A percentile compares a stretch with the other conserved stretches of the same genome.
Evolutionary conservation across 106 monocot genomes (phyloP).

Genomic region (Dendrobium nobile): DNA sequence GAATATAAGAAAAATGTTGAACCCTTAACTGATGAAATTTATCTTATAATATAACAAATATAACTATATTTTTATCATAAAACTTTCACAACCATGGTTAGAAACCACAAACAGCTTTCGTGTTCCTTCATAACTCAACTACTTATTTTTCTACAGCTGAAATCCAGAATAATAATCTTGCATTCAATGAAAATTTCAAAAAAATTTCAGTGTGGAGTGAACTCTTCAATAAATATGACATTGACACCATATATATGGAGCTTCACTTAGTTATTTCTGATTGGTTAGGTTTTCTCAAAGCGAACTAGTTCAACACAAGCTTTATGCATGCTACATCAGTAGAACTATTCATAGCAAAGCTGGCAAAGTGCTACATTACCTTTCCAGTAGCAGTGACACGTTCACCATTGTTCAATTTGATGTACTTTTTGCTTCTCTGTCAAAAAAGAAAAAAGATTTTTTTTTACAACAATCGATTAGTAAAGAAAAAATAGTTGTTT

Average conservation of each 20-base stretch:
- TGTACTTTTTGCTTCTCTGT: slow-evolving; percentile 86
- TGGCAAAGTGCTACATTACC: slow-evolving; percentile 38
- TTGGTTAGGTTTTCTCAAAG: background rate
- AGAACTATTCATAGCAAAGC: background rate
- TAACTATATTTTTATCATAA: no score
- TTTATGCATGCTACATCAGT: background rate
- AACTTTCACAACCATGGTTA: no score
- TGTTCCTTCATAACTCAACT: background rate
- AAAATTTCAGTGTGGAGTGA: background rate
- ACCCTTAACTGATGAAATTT: no score
- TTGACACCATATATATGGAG: background rate
- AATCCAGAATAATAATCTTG: background rate
- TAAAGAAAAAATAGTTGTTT: background rate
- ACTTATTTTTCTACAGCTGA: background rate
- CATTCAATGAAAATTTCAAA: background rate
- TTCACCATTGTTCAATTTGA: slow-evolving; percentile 94
- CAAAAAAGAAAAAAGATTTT: slow-evolving; percentile 15
- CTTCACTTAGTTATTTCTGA: background rate
- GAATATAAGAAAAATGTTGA: no score
- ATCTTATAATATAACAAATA: no score
- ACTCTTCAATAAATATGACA: background rate
- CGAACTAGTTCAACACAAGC: background rate
- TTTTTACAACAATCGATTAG: background rate
- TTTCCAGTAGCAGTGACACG: slow-evolving; percentile 90
- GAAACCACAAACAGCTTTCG: no score